Base-by-base conservation (phyloP, 139 green algal genomes). In the Haematococcus lacustris region DNA sequence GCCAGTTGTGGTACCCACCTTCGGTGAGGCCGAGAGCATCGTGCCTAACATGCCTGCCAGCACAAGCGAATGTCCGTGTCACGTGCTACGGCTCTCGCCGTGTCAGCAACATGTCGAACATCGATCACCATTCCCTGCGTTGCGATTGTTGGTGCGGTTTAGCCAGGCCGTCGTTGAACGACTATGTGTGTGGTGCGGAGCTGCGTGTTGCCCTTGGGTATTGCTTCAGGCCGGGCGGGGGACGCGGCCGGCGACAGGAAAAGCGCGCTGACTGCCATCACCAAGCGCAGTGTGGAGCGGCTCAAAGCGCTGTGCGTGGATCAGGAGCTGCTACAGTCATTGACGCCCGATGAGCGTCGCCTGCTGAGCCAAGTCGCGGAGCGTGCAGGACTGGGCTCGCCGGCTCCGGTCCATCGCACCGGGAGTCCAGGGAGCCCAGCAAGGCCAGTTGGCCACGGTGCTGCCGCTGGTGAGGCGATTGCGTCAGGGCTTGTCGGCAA, bases 281-380 rank as follows among this genome's bases (percentile, higher is more conserved):
- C 67, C 21, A 63, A 64, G 30, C 38, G 38, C 35, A 63, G 40
- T 32, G 5, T 72, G 7, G 67, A 35, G 32, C 67, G 67, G 43
- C 43, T 72, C 43, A 13, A 30, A 30, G 40, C 66, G 23, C 51
- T 71, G 38, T 40, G 74, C 23, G 41, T 77, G 17, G 64, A 68
- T 35, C 57, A 73, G 41, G 7, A 65, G 3, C 53, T 81, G 34
- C 34, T 81, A 9, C 61, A 57, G 2, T 28, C 35, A 1, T 17
- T 81, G 41, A 33, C 39, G 1, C 71, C 76, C 13, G 76, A 81
- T 2, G 76, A 81, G 53, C 76, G 76, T 4, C 62, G 71, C 2
- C 66, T 81, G 33, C 34, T 81, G 17, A 64, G 9, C 21, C 64
- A 70, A 30, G 43, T 53, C 43, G 17, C 43, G 43, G 43, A 28